Conservation (phyloP, 176 grass and related monocot species). For the Oryza meyeriana region DNA sequence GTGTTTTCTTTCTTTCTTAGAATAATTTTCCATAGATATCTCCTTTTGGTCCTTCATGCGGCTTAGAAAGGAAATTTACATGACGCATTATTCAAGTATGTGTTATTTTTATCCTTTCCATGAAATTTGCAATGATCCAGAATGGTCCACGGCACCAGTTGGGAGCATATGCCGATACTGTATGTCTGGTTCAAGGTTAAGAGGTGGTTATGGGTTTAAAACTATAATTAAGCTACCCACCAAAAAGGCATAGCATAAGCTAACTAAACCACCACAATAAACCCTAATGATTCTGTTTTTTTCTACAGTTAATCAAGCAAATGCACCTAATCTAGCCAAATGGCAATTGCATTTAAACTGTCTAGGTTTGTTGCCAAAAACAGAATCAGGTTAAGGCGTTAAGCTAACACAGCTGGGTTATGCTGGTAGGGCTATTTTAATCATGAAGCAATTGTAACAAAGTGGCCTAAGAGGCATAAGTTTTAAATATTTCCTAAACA, state of each 20-base stretch:
- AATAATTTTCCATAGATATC: neutral
- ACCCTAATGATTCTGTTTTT: neutral
- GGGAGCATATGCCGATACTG: too few relatives aligned
- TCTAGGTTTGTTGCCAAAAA: neutral
- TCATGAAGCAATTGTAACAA: neutral
- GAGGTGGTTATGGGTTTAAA: too few relatives aligned
- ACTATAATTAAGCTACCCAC: neutral
- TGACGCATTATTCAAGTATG: neutral
- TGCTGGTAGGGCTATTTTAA: neutral
- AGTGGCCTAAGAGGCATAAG: neutral
- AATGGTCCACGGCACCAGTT: neutral
- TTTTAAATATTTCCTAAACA: neutral
- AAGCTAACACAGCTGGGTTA: neutral
- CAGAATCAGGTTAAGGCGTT: neutral
- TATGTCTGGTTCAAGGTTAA: too few relatives aligned
- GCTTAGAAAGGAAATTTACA: slow-evolving; percentile 2
- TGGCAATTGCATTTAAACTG: neutral
- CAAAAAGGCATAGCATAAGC: too few relatives aligned
- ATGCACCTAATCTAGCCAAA: neutral
- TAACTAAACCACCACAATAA: too few relatives aligned
- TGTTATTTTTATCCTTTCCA: neutral
- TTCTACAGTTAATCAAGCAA: neutral
- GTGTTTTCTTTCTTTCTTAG: neutral
- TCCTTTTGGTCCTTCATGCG: neutral
- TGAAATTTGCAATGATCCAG: slow-evolving; percentile 9